phyloP scores from a whole-genome alignment of 2,329 filamentous ascomycete species.

The Gyromitra esculenta region DNA sequence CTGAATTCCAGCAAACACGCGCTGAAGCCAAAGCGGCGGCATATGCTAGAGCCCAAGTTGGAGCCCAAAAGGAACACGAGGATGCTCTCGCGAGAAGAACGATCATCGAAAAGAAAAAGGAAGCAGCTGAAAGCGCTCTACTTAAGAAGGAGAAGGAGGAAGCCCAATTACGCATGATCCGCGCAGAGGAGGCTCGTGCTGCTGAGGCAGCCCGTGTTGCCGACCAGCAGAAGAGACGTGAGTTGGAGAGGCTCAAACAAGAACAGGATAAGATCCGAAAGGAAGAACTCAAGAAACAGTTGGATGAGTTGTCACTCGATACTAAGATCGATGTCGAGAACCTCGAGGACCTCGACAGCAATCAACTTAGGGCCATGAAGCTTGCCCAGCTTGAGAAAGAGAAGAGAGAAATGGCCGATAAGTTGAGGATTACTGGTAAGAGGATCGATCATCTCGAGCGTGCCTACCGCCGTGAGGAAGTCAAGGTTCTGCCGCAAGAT shows the following conservation, averaged over 20 bases:
- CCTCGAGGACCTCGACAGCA: slow-evolving; percentile 83
- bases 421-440: slow-evolving; percentile 90
- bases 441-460: slow-evolving; percentile 96
- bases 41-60: slow-evolving; percentile 81
- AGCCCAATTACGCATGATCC: slow-evolving; percentile 84
- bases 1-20: slow-evolving; percentile 83
- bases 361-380: slow-evolving; percentile 91
- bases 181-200: slow-evolving; percentile 86
- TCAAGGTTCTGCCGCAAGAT: slow-evolving; percentile 87
- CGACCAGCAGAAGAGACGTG: slow-evolving; percentile 92
- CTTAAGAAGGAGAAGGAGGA: slow-evolving; percentile 92
- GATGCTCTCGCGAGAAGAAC: slow-evolving; percentile 87
- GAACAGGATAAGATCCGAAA: slow-evolving; percentile 90
- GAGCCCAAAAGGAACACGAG: slow-evolving; percentile 89
- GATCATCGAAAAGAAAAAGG: slow-evolving; percentile 95
- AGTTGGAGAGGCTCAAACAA: slow-evolving; percentile 83
- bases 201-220: slow-evolving; percentile 87
- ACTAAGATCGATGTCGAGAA: slow-evolving; percentile 62
- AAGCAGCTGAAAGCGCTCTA: slow-evolving; percentile 87
- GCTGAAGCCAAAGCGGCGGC: slow-evolving; percentile 81
- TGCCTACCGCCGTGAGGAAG: slow-evolving; percentile 93
- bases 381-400: slow-evolving; percentile 95
- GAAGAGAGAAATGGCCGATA: slow-evolving; percentile 95
- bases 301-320: slow-evolving; percentile 84
- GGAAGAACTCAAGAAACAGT: slow-evolving; percentile 91